Base-by-base conservation (phyloP, 306 rosid genomes). In the Luffa acutangula region DNA sequence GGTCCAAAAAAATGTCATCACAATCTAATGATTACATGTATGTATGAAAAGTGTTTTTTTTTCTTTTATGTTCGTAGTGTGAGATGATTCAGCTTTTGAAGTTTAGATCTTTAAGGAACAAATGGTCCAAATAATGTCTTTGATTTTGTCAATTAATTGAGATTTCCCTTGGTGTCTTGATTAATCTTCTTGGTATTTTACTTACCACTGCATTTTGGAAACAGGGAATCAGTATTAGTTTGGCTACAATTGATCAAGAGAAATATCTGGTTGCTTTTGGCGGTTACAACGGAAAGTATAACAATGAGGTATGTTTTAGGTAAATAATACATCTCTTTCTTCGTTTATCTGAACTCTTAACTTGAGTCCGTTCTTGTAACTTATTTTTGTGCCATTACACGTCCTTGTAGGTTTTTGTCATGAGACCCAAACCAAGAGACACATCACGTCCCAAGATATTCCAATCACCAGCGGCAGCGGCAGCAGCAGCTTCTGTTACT, bases 401-500 rank as follows among this genome's bases (percentile, higher is more conserved):
- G 37, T 71, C n/a, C 59, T 42, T 83, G 15, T 75, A 96, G 99
- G 92, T 93, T 84, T 96, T 90, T 83, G 82, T 93, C 78, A 78
- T 96, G 98, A 90, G 87, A 86, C 96, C 95, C 80, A 96, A 90
- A 91, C 85, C 85, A 58, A 90, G 48, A 82, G 90, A 86, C 74
- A 82, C 73, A 51, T 77, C 80, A 54, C 90, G 80, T 63, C 99
- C 94, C 76, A 96, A 96, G 87, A 96, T 96, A 79, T 91, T 91
- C 84, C 98, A 86, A 84, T 96, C 99, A 11, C 96, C 99, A 17
- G 98, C 99, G 0, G 99, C 99, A 0, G 99, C 99, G 0, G 99
- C 99, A 0, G 98, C 99, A 0, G 99, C 99, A 4, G 98, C 99
- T 76, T 96, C 99, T 79, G 99, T 96, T 73, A 87, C 91, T 81